These are phyloP conservation scores for Leishmania mexicana DNA, from an alignment of 208 protist genomes.

Conservation along the genomic window DNA sequence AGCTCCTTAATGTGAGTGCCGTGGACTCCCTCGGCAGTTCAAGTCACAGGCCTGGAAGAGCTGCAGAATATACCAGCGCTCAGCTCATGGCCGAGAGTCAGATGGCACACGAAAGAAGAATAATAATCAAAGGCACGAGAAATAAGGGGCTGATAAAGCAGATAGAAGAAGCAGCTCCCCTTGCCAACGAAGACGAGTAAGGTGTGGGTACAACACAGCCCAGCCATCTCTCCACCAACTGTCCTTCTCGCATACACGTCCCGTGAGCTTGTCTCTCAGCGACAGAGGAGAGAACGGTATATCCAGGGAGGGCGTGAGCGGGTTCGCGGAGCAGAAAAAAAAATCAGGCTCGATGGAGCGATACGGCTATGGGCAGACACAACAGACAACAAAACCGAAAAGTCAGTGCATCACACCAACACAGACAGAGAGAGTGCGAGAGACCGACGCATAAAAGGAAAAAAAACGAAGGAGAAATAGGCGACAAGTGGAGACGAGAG, in stretches of 20 bases:
- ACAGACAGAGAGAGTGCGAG: neutral
- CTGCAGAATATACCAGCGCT: neutral
- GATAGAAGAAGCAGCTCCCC: neutral
- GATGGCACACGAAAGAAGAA: neutral
- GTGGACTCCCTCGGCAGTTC: too few species aligned
- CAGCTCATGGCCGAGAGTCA: neutral
- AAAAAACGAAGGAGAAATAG: neutral
- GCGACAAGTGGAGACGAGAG: neutral
- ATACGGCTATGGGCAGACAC: neutral
- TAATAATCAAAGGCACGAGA: too few species aligned
- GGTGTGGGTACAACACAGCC: neutral
- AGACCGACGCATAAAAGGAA: neutral
- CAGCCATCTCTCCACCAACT: neutral
- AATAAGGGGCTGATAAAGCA: neutral
- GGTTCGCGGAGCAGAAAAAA: neutral
- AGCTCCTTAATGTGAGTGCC: neutral
- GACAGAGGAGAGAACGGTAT: neutral
- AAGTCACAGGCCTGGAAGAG: too few species aligned
- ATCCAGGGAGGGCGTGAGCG: neutral
- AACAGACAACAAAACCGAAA: neutral
- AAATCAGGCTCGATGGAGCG: neutral
- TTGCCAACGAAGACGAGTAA: neutral
- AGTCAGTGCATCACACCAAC: neutral
- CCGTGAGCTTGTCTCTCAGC: neutral
- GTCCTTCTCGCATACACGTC: neutral